A percentile compares a stretch with the other conserved stretches of the same genome.
Conservation (phyloP, 2,329 filamentous ascomycete species). For the Verticillium dahliae region DNA sequence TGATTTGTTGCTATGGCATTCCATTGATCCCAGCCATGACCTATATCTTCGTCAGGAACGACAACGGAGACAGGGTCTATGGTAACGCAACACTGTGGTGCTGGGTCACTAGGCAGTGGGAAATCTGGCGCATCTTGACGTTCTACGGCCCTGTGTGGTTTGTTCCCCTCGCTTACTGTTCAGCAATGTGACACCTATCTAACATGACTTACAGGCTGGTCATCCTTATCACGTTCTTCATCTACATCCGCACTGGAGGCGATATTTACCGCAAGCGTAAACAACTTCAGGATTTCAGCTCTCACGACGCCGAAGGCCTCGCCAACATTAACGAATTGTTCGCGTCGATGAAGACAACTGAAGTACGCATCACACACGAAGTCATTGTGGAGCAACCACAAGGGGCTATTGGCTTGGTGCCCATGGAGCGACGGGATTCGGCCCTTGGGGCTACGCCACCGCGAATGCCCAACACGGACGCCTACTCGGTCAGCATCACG, state of each 20-base stretch:
- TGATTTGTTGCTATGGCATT: conserved; percentile 64
- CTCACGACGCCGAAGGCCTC: conserved; percentile 24
- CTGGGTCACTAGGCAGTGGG: conserved; percentile 64
- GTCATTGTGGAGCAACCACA: conserved; percentile 17
- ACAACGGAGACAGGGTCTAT: conserved; percentile 53
- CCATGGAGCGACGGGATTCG: conserved; percentile 20
- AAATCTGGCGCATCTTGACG: conserved; percentile 63
- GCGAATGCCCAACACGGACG: conserved; percentile 9
- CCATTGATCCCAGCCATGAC: conserved; percentile 62
- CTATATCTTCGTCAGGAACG: conserved; percentile 58
- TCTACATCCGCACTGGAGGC: conserved; percentile 60
- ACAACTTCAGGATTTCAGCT: conserved; percentile 46
- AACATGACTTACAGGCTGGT: conserved; percentile 40
- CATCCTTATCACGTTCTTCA: conserved; percentile 54
- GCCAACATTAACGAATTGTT: conserved; percentile 35
- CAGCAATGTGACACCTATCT: conserved; percentile 5
- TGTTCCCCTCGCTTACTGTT: conserved; percentile 12
- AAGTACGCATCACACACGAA: conserved; percentile 58
- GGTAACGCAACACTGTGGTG: conserved; percentile 77
- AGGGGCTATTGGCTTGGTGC: conserved; percentile 23
- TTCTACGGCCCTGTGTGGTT: conserved; percentile 72
- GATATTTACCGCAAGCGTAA: conserved; percentile 63
- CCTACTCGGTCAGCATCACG: conserved; percentile 39
- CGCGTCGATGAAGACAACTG: conserved; percentile 49
- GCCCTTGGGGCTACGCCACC: neutral